Evolutionary conservation across 106 monocot species (phyloP).

Genomic region (Hemerocallis citrina): DNA sequence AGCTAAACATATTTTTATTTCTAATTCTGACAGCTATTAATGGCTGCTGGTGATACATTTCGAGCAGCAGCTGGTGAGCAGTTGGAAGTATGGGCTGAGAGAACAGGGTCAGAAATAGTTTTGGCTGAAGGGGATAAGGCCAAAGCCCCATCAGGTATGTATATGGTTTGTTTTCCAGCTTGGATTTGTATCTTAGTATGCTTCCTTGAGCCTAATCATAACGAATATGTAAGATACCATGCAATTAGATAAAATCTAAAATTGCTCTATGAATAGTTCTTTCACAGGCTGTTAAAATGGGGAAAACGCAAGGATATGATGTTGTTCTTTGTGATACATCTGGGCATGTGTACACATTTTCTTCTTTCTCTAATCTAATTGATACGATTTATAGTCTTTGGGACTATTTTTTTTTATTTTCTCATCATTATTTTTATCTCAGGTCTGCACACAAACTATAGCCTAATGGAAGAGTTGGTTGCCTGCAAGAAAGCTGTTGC

Average conservation of each 20-base stretch:
- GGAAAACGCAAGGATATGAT: constrained; percentile 79
- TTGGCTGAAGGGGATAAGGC: constrained; percentile 58
- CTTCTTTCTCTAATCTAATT: constrained; percentile 1
- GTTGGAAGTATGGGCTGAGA: constrained; percentile 93
- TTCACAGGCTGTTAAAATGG: constrained; percentile 89
- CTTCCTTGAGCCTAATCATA: not conserved
- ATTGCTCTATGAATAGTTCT: constrained; percentile 55
- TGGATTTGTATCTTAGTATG: not conserved
- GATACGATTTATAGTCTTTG: not conserved
- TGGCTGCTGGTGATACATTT: constrained; percentile 98
- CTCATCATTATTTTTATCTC: not conserved
- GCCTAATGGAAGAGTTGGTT: constrained; percentile 91
- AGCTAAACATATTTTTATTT: not conserved
- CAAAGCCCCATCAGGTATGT: constrained; percentile 69
- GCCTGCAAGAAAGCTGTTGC: constrained; percentile 85
- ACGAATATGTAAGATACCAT: not conserved
- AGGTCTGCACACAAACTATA: constrained; percentile 96
- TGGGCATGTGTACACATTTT: constrained; percentile 60
- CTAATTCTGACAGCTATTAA: constrained; percentile 43
- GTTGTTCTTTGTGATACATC: constrained; percentile 93
- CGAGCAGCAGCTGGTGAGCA: constrained; percentile 96
- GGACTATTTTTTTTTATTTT: constrained; percentile 4
- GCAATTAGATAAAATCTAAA: constrained; percentile 16
- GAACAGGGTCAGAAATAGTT: constrained; percentile 90
- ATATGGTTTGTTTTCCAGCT: not conserved